A percentile compares a stretch with the other conserved stretches of the same genome.
Evolutionary conservation across 805 yeast genomes (phyloP).

Genomic region (Brettanomyces nanus): DNA sequence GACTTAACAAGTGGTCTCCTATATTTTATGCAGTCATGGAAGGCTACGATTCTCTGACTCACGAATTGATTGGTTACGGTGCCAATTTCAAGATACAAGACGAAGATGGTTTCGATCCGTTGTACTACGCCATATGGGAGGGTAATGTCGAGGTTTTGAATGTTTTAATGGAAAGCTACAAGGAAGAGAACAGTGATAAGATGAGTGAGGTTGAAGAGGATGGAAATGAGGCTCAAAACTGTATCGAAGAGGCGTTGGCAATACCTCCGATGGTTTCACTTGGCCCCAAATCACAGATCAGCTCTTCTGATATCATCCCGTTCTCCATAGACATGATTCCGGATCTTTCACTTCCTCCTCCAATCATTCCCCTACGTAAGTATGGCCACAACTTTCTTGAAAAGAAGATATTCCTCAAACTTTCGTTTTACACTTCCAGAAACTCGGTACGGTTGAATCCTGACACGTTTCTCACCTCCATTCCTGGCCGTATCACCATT

Average conservation of each 20-base stretch:
- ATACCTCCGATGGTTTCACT: slow-evolving; percentile 1
- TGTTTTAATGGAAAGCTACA: slow-evolving; percentile 38
- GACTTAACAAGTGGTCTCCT: slow-evolving; percentile 90
- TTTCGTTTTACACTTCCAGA: slow-evolving; percentile 49
- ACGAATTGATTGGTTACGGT: slow-evolving; percentile 60
- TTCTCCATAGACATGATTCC: slow-evolving; percentile 64
- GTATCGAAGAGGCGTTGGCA: not conserved
- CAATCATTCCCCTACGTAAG: slow-evolving; percentile 84
- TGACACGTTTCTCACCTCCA: slow-evolving; percentile 36
- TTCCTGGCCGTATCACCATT: slow-evolving; percentile 78
- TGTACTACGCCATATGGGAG: slow-evolving; percentile 89
- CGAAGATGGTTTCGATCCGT: slow-evolving; percentile 70
- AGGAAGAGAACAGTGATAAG: not conserved
- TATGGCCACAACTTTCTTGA: slow-evolving; percentile 96
- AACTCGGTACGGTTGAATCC: slow-evolving; percentile 37
- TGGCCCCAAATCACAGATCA: no score
- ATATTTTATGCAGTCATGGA: slow-evolving; percentile 83
- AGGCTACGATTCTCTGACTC: slow-evolving; percentile 67
- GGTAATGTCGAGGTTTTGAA: slow-evolving; percentile 82
- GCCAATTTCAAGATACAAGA: slow-evolving; percentile 66
- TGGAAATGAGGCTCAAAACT: not conserved
- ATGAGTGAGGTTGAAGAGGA: not conserved
- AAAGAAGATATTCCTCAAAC: slow-evolving; percentile 75
- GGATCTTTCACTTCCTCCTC: slow-evolving; percentile 88
- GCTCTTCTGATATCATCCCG: not conserved